Percentiles rank a stretch among this genome's conserved stretches.
Conservation (phyloP, 805 yeast genomes). For the Kurtzmaniella cleridarum region DNA sequence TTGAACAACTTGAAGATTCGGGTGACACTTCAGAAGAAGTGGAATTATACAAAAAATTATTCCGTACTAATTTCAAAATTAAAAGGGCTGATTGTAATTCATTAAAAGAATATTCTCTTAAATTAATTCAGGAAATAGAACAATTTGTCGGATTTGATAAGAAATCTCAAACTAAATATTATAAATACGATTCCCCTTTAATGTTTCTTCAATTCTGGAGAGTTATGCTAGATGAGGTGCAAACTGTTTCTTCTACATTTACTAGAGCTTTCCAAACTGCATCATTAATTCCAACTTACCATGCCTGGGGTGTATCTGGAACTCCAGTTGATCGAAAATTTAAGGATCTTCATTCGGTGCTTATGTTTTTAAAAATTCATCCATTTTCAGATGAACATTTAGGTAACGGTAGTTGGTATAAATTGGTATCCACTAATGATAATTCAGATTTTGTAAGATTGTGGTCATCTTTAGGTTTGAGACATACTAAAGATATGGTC, state of each 20-base stretch:
- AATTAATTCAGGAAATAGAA: slow-evolving; percentile 2
- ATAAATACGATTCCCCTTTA: slow-evolving; percentile 73
- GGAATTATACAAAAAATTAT: neutral
- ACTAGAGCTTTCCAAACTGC: slow-evolving; percentile 80
- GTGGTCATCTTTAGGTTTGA: slow-evolving; percentile 51
- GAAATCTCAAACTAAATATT: too few species aligned
- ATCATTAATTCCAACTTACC: slow-evolving; percentile 71
- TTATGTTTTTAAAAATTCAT: slow-evolving; percentile 57
- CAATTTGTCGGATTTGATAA: slow-evolving; percentile 12
- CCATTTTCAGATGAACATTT: slow-evolving; percentile 51
- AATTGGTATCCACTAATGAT: slow-evolving; percentile 10
- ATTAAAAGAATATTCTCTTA: neutral
- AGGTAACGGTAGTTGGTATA: slow-evolving; percentile 37
- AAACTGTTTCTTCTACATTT: slow-evolving; percentile 73
- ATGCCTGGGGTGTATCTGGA: slow-evolving; percentile 97
- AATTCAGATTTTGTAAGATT: slow-evolving; percentile 34
- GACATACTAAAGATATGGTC: slow-evolving; percentile 87
- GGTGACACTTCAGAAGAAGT: slow-evolving; percentile 3
- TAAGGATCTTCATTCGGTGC: slow-evolving; percentile 63
- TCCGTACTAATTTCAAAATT: neutral
- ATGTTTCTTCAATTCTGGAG: slow-evolving; percentile 84
- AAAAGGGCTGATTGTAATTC: slow-evolving; percentile 3
- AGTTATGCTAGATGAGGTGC: slow-evolving; percentile 89
- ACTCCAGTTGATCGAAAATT: slow-evolving; percentile 75
- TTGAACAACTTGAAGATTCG: slow-evolving; percentile 7